Base-by-base conservation (phyloP, 495 filamentous ascomycete genomes). In the Hypoxylon intermedium region DNA sequence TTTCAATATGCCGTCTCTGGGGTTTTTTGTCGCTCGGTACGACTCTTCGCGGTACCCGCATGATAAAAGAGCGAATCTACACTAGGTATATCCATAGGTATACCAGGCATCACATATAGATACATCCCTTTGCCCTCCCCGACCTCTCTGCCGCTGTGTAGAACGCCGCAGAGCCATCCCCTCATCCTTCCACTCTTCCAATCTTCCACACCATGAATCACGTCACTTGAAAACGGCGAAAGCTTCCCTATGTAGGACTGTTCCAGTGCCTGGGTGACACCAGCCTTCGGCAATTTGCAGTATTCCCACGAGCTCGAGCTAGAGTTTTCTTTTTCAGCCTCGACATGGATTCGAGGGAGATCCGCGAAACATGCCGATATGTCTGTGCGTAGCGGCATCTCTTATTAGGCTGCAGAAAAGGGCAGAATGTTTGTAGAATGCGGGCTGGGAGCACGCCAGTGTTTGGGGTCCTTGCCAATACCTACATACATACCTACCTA, bases 1-100 rank as follows among this genome's bases (percentile, higher is more conserved):
- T 48, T 63, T 50, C 48, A 47, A 53, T 53, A 57, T 33, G 33
- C 15, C 53, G 13, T 31, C 46, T 45, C 46, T 21, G 34, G 40
- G 47, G 31, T 48, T 18, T 31, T 47, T 57, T 48, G 48, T 58
- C 42, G 19, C 24, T 57, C 1, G 23, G 52, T 63, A 13, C 42
- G 34, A 63, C 53, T 44, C 34, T 36, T 38, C 34, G 46, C 41
- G 16, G 30, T 38, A 63, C 42, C 23, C 37, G 30, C 36, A 48
- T 37, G 30, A 42, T 42, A 46, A 11, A 7, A 36, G 24, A 50
- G 33, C 41, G 37, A 38, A n/a, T 33, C 13, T 55, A 53, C 7
- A n/a, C n/a, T n/a, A n/a, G n/a, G n/a, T n/a, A n/a, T 57, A 45
- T 44, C 24, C 37, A 40, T 52, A n/a, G n/a, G n/a, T n/a, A 57